Evolutionary conservation across 805 yeast species (phyloP).

Genomic region (Kurtzmaniella fragi): DNA sequence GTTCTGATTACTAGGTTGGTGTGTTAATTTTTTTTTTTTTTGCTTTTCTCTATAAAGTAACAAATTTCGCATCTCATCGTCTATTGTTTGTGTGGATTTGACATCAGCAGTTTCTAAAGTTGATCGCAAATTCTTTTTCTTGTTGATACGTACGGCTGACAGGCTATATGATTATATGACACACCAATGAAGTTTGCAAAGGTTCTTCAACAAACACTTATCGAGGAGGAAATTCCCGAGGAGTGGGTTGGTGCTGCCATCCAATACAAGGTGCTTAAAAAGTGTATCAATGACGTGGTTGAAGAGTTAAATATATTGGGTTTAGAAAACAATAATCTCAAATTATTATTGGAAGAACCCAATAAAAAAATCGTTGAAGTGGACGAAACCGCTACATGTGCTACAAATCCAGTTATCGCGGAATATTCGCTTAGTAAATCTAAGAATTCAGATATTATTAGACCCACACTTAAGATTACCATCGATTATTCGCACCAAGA

Average conservation of each 20-base stretch:
- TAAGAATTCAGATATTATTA: conserved; percentile 14
- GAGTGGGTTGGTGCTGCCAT: conserved; percentile 68
- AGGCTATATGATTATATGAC: not conserved
- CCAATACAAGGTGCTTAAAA: conserved; percentile 67
- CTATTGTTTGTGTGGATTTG: too few species aligned
- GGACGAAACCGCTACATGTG: conserved; percentile 25
- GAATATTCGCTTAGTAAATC: conserved; percentile 35
- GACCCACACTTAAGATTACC: conserved; percentile 35
- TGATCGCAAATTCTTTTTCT: too few species aligned
- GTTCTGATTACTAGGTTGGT: too few species aligned
- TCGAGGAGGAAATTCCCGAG: conserved; percentile 56
- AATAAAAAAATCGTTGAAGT: conserved; percentile 25
- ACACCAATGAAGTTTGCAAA: conserved; percentile 69
- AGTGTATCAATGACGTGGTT: conserved; percentile 61
- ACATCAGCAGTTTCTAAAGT: too few species aligned
- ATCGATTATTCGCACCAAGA: conserved; percentile 25
- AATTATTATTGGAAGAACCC: conserved; percentile 28
- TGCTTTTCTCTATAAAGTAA: too few species aligned
- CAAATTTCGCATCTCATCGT: too few species aligned
- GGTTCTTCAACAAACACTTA: conserved; percentile 56
- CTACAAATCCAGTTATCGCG: conserved; percentile 37
- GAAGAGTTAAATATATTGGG: conserved; percentile 58
- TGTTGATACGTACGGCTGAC: too few species aligned
- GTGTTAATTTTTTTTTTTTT: too few species aligned
- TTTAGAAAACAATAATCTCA: conserved; percentile 41